Evolutionary conservation across 148 eudicot genomes (phyloP), one percentile per base, ranked within the genome.

Genomic region (Simmondsia chinensis): DNA sequence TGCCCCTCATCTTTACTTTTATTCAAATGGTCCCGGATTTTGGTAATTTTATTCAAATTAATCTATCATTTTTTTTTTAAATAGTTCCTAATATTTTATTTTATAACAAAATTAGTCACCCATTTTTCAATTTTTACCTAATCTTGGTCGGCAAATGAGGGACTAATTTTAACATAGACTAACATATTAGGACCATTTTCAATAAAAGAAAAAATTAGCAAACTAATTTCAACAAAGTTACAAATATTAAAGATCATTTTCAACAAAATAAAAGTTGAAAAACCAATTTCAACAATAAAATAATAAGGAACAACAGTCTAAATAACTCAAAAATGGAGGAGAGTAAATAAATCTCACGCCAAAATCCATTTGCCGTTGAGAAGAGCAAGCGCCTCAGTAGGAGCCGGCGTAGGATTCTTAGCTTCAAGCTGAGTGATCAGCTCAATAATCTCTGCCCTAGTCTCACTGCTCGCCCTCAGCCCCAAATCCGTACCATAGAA

Each of bases 341-440:
- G n/a, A 21, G 16, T 9, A 8, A 40, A 8, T 9, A 6, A 35
- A 18, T 60, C 79, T 62, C 48, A 83, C 97, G 79, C 91, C 4
- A 88, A 69, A 60, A 88, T 80, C 97, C 97, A 88, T 57, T 88
- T 88, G 13, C 97, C 97, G 26, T 83, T 71, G 59, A 88, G 91
- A 8, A 83, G 66, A 29, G 83, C 23, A 20, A 88, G 54, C 23
- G 97, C 87, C 52, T 88, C 79, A 13, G 97, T 83, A 2, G 94
- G 97, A 13, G 76, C 82, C 11, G 87, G 84, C 36, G 76, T 88
- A 2, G 97, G 97, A 35, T 88, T 88, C 57, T 65, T 75, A 0
- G 82, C 75, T 60, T 88, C 97, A 21, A 88, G 73, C 49, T 80
- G 77, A 34, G 83, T 63, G 6, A 88, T 83, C 10, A 83, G 49